Evolutionary conservation across 805 yeast genomes (phyloP), one percentile per base, ranked within the genome.

Genomic region (Kuraishia borneana): DNA sequence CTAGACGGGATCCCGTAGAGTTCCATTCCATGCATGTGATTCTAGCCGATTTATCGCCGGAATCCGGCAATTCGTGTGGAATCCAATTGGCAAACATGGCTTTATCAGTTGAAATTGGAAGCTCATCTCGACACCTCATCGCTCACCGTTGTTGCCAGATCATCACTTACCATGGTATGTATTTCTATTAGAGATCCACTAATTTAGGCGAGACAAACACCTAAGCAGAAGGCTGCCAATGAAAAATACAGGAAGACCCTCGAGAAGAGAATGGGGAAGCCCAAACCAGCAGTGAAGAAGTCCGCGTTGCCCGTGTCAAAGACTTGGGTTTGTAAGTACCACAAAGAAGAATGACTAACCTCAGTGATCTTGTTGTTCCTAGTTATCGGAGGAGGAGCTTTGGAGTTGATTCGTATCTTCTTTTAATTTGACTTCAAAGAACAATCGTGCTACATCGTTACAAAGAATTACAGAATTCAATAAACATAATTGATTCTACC

Each of bases 141-240:
- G n/a, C n/a, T n/a, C n/a, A n/a, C n/a, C n/a, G n/a, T n/a, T n/a
- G n/a, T n/a, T n/a, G n/a, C n/a, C n/a, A n/a, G n/a, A n/a, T n/a
- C n/a, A n/a, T n/a, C n/a, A n/a, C n/a, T n/a, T n/a, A n/a, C n/a
- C n/a, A n/a, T n/a, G n/a, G n/a, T n/a, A n/a, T n/a, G n/a, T n/a
- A n/a, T n/a, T n/a, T n/a, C n/a, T n/a, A n/a, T n/a, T n/a, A n/a
- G n/a, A n/a, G n/a, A n/a, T n/a, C n/a, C n/a, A n/a, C n/a, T n/a
- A n/a, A n/a, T n/a, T n/a, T n/a, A 57, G 88, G 83, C 83, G 41
- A 49, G 65, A 21, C 96, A 87, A 67, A 81, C 95, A 18, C 88
- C 92, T 38, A 76, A 71, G 48, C 95, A 88, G 61, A 79, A 88
- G 60, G 65, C 72, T 36, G 95, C 95, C n/a, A 88, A 88, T 57